Percentiles rank a stretch among this genome's conserved stretches.
These are phyloP conservation scores for Populus davidiana DNA, from an alignment of 345 rosid genomes.

Conservation along the genomic window DNA sequence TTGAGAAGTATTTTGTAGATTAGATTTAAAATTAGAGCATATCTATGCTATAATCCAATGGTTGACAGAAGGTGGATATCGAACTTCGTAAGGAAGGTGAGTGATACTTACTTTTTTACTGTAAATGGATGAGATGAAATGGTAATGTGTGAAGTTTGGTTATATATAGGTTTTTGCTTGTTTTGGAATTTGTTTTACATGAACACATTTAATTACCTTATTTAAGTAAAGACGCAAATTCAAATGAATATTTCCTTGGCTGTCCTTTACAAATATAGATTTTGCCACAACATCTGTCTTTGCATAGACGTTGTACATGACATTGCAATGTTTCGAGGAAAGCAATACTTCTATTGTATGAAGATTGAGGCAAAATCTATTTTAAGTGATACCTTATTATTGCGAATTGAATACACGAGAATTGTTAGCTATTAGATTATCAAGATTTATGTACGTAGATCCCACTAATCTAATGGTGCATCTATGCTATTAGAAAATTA, in stretches of 20 bases:
- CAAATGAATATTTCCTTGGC: not conserved
- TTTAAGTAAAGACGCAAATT: not conserved
- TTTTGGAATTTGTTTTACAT: not conserved
- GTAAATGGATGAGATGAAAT: not conserved
- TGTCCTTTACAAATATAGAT: not conserved
- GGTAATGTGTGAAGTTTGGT: not conserved
- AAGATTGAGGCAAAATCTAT: no score
- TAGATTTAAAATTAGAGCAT: not conserved
- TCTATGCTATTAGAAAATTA: no score
- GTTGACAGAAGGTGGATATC: not conserved
- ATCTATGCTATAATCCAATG: not conserved
- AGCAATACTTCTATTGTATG: no score
- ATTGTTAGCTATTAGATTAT: no score
- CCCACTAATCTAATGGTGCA: no score
- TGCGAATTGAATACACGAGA: no score
- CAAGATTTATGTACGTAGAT: no score
- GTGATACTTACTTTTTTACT: not conserved
- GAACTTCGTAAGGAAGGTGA: not conserved
- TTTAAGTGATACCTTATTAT: no score
- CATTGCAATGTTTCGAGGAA: no score
- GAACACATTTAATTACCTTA: not conserved
- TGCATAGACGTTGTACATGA: no score
- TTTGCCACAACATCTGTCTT: not conserved
- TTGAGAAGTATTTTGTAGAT: not conserved
- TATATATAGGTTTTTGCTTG: no score